Base-by-base conservation (phyloP, 441 rosid genomes). In the Aleurites moluccanus region DNA sequence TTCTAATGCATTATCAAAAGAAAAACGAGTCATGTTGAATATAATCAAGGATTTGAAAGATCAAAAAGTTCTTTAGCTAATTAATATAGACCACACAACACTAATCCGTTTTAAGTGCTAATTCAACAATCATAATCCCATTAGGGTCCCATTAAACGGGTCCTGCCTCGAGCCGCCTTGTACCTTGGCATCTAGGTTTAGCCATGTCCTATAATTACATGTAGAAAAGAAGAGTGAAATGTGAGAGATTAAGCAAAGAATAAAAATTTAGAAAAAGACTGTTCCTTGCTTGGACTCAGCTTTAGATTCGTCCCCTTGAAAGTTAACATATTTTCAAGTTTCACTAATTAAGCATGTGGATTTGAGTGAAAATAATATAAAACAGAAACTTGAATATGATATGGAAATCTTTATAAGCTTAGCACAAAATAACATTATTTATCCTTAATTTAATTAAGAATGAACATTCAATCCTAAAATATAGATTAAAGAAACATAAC, bases 81-180 rank as follows among this genome's bases (percentile, higher is more conserved):
- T 38, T 70, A 52, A 64, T 20, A 44, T 72, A 57, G 44, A 72
- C 75, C 75, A 45, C 56, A 44, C 10, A 72, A n/a, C 33, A 20
- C 18, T n/a, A 40, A 76, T 42, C 56, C 53, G 64, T 15, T 53
- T 76, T 13, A 60, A 56, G 64, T 53, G 74, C 69, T 40, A 33
- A 15, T 21, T 40, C 64, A 60, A 56, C 73, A 49, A 47, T 40
- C 45, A 53, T 49, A 57, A 57, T 47, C 52, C 6, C 42, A 28
- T 63, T 28, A n/a, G 40, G 72, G 73, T n/a, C 78, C 70, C 16
- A 30, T 9, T 21, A 13, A 13, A 45, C 49, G 80, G 80, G 72
- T 47, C 73, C 85, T 27, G 15, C 35, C 10, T 33, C 1, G 28
- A 27, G 20, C 35, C 15, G 2, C 27, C 49, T 20, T 73, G 18